A percentile compares a stretch with the other conserved stretches of the same genome.
Conservation (phyloP, 345 rosid genomes). For the Brassica juncea region DNA sequence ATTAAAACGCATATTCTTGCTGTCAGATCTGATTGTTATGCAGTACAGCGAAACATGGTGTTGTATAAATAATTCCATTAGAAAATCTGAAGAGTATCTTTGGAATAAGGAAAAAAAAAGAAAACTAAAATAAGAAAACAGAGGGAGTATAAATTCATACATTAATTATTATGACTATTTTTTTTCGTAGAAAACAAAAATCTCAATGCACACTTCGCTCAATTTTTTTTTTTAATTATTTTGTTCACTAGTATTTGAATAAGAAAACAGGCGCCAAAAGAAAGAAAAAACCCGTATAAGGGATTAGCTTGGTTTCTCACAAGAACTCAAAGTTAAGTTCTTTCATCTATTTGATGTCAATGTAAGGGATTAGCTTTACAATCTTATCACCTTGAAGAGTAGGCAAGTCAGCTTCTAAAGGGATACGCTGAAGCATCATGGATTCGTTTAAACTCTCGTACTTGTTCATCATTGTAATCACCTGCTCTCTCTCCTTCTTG, state of each 20-base stretch:
- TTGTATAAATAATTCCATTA: neutral
- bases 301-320: neutral
- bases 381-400: slow-evolving; percentile 4
- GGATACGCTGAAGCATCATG: slow-evolving; percentile 10
- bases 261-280: neutral
- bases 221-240: neutral
- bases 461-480: slow-evolving; percentile 10
- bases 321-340: neutral
- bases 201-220: neutral
- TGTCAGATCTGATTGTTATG: neutral
- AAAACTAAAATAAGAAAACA: neutral
- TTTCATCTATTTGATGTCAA: neutral
- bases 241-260: neutral
- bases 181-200: neutral
- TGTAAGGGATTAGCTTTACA: neutral
- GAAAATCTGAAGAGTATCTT: neutral
- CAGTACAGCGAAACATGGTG: neutral
- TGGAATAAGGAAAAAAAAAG: neutral
- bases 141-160: neutral
- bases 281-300: neutral
- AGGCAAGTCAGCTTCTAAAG: slow-evolving; percentile 16
- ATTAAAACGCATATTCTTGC: neutral
- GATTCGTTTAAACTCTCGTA: neutral
- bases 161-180: neutral
- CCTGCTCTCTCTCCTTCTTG: neutral